Evolutionary conservation across 2,329 filamentous ascomycete species (phyloP), one percentile per base, ranked within the genome.

Genomic region (Fusarium siculi): DNA sequence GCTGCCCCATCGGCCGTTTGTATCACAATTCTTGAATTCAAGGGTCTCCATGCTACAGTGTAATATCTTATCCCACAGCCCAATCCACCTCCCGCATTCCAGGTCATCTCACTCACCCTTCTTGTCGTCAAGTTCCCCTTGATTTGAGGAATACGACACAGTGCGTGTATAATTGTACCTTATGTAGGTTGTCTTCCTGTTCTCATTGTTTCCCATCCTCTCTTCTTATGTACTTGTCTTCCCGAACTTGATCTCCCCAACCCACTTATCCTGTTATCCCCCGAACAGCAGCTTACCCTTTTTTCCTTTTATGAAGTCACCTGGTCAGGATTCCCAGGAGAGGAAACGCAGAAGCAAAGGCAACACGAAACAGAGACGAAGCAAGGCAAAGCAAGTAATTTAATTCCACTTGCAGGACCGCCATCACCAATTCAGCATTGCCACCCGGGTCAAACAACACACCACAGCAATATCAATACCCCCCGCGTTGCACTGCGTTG

Each of bases 41-140:
- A 63, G 68, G 62, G 44, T 53, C 65, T 66, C 55, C 64, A 66
- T 66, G 64, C 52, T 63, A 61, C 64, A 67, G 28, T 67, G 64
- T 37, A 67, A 67, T 68, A 72, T 65, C 69, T 72, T 54, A 66
- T 68, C 62, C 68, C 61, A 43, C 50, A 62, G 46, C 40, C 46
- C 46, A 66, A 53, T 64, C 65, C 66, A 63, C 49, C 39, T 73
- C 61, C 66, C 60, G 49, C 70, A 73, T 73, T 73, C 70, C 66
- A 47, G 62, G 62, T 63, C 64, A 73, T 71, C 70, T 73, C 70
- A 62, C 53, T 63, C 68, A 47, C 63, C 54, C 65, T 73, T 68
- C 53, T 61, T 53, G 43, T 57, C 25, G 47, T 71, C 40, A 44
- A 57, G 57, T 63, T 67, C 64, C 53, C 63, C 55, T 60, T 53